Base-by-base conservation (phyloP, 164 flowering plant species). In the Dillenia suffruticosa region DNA sequence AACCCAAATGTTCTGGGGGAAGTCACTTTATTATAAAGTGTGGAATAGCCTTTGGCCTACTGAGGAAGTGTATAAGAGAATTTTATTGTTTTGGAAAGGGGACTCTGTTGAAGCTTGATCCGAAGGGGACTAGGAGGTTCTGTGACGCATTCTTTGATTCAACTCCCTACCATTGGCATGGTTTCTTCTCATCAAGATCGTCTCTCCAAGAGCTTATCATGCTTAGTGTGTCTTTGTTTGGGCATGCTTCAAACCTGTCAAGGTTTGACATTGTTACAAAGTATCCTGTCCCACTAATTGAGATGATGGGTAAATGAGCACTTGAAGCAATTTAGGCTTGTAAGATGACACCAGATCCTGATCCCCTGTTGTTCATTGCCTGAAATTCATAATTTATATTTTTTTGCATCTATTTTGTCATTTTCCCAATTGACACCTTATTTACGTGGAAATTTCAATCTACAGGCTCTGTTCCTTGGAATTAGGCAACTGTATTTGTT, bases 71-170 rank as follows among this genome's bases (percentile, higher is more conserved):
- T 45, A 59, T 53, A 0, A 77, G 94, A 70, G 90, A 90, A 54
- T 90, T 74, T 50, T 84, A 86, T 54, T 57, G 65, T 8, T 87
- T 90, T 59, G 90, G 97, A 19, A 88, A 86, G 97, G 92, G 86
- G 79, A 84, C 88, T 11, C 52, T 86, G 66, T 56, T 90, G 81
- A 77, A 79, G 72, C 86, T 88, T n/a, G 89, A 90, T 63, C 68
- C 86, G 72, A 60, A 76, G 40, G 89, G 85, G 54, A 84, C 77
- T 1, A 76, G 92, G 64, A 68, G 82, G n/a, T 86, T 90, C 57
- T 84, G 86, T 65, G 84, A 88, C 67, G 92, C 85, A 5, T 90
- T 90, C 71, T 83, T 90, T 68, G 85, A 82, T 68, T 71, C 84
- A 59, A 78, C 83, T 62, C 88, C 88, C 70, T 58, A 68, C 17